Percentiles rank a stretch among this genome's conserved stretches.
Evolutionary conservation across 2,329 filamentous ascomycete species (phyloP).

Genomic region (Cladosporium sp.): DNA sequence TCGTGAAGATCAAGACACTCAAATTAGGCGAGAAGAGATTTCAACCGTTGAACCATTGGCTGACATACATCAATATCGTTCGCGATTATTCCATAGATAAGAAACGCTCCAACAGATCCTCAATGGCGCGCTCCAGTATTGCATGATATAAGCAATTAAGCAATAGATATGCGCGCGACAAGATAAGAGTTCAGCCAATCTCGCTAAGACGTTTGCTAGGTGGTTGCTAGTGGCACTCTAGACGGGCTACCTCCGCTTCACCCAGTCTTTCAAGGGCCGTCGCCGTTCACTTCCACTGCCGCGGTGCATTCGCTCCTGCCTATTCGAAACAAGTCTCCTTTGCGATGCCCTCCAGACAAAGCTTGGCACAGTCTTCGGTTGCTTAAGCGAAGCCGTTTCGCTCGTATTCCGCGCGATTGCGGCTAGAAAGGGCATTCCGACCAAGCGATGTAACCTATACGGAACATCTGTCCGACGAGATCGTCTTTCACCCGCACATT

Average conservation of each 20-base stretch:
- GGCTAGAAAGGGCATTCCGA: neutral
- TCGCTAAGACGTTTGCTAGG: neutral
- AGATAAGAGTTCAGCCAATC: slow-evolving; percentile 1
- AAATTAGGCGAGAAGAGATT: too few species aligned
- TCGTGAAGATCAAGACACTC: neutral
- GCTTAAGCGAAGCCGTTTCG: neutral
- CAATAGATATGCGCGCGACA: neutral
- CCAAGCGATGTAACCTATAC: slow-evolving; percentile 3
- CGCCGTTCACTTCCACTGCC: neutral
- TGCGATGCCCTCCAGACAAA: neutral
- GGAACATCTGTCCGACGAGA: neutral
- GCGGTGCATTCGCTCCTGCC: neutral
- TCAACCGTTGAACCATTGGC: too few species aligned
- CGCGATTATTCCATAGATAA: too few species aligned
- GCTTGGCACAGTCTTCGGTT: slow-evolving; percentile 1
- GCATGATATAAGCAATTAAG: neutral
- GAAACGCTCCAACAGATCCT: too few species aligned
- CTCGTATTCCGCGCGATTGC: neutral
- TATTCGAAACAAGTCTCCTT: neutral
- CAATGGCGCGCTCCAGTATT: too few species aligned
- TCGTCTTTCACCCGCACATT: neutral
- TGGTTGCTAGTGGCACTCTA: neutral
- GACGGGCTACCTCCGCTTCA: neutral
- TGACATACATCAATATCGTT: too few species aligned
- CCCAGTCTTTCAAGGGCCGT: neutral